phyloP scores from a whole-genome alignment of 176 grass and related monocot species.

The Musa itinerans region DNA sequence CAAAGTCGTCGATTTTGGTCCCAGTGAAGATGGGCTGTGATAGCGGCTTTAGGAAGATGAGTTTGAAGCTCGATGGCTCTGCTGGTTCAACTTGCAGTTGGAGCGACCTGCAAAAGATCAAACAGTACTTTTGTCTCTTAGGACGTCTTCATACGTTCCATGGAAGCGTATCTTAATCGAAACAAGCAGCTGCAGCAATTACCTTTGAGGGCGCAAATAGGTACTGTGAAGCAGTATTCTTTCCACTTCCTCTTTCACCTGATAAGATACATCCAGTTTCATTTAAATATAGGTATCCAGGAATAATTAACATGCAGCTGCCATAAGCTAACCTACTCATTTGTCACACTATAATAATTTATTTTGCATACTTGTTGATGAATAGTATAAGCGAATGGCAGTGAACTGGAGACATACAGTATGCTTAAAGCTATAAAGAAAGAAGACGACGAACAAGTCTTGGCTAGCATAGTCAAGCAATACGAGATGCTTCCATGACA shows the following conservation, averaged over 20 bases:
- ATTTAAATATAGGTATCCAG: neutral
- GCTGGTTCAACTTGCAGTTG: constrained; percentile 19
- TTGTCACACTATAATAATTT: constrained; percentile 2
- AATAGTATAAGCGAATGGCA: too few relatives aligned
- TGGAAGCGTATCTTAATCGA: neutral
- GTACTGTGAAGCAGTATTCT: constrained; percentile 39
- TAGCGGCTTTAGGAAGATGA: constrained; percentile 42
- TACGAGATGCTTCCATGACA: neutral
- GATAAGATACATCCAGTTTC: neutral
- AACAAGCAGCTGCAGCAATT: neutral
- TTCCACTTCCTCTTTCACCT: constrained; percentile 82
- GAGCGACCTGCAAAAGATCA: constrained; percentile 26
- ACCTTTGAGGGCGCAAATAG: constrained; percentile 34
- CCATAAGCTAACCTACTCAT: too few relatives aligned
- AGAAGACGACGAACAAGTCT: too few relatives aligned
- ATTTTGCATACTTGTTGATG: too few relatives aligned
- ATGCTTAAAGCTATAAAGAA: too few relatives aligned
- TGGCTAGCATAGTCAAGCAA: too few relatives aligned
- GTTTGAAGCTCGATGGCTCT: constrained; percentile 25
- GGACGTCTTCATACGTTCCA: neutral
- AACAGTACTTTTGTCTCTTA: neutral
- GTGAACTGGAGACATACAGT: too few relatives aligned
- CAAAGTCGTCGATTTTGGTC: constrained; percentile 55
- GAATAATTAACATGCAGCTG: too few relatives aligned
- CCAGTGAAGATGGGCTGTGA: constrained; percentile 60